Conservation (phyloP, 2,329 filamentous ascomycete genomes). For the Pezicula carpinea region DNA sequence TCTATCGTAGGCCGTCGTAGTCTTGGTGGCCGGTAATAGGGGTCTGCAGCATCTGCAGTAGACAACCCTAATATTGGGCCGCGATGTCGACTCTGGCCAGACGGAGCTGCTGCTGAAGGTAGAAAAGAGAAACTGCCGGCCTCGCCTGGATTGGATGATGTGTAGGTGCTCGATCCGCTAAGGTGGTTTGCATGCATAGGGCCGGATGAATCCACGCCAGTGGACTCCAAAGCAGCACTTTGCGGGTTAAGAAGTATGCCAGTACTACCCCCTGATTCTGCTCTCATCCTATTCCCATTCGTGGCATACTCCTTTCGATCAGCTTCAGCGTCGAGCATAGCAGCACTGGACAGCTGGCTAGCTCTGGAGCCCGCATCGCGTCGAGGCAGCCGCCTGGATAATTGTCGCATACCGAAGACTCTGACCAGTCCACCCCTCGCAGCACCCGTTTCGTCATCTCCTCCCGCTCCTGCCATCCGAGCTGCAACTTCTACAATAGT, state of each 20-base stretch:
- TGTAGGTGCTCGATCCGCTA: conserved; percentile 58
- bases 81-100: conserved; percentile 17
- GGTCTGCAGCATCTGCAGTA: conserved; percentile 57
- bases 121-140: conserved; percentile 70
- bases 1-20: conserved; percentile 62
- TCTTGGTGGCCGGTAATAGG: conserved; percentile 84
- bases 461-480: conserved; percentile 76
- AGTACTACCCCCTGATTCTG: conserved; percentile 57
- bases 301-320: conserved; percentile 57
- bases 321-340: conserved; percentile 69
- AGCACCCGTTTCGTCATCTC: conserved; percentile 61
- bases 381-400: conserved; percentile 67
- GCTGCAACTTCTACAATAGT: conserved; percentile 87
- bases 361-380: conserved; percentile 63
- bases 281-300: conserved; percentile 48
- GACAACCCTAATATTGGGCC: conserved; percentile 41
- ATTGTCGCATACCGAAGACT: conserved; percentile 86
- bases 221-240: conserved; percentile 51
- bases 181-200: conserved; percentile 32
- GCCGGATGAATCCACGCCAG: conserved; percentile 39
- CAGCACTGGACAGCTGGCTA: conserved; percentile 77
- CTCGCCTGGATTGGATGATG: conserved; percentile 69
- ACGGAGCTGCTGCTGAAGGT: conserved; percentile 36
- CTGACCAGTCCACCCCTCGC: conserved; percentile 80
- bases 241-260: conserved; percentile 53